Evolutionary conservation across 345 rosid genomes (phyloP), one percentile per base, ranked within the genome.

Genomic region (Carallia brachiata): DNA sequence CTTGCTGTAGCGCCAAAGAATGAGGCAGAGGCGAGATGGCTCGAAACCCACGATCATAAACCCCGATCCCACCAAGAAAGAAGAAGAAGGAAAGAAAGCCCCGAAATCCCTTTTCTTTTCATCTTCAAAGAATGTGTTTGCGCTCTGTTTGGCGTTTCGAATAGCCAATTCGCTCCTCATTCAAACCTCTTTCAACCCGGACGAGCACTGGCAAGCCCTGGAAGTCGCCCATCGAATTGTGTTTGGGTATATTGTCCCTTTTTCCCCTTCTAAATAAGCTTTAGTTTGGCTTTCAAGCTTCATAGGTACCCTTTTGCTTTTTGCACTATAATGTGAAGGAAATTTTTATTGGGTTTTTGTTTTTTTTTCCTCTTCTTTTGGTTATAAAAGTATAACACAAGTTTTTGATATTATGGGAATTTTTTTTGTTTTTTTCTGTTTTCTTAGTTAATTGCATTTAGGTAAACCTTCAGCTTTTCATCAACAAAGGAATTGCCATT

Each of bases 181-280:
- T 62, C 94, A 92, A 69, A 85, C 97, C 12, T 89, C 89, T 82
- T 92, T 92, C 89, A 87, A 90, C 75, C 98, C 97, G 7, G 99
- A 95, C 73, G 98, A 95, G 73, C 96, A 95, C 72, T 92, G 96
- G 98, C 96, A 95, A 71, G 81, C 92, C 66, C 96, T 92, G 52
- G 98, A 95, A 84, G 96, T 95, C 39, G 93, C 92, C 9, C 97
- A 86, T 64, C 89, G 82, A 39, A 76, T 83, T 50, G 88, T 78
- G 2, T 92, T 94, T 23, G 99, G 97, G 97, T 90, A 86, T 82
- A 16, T 39, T 4, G 6, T 17, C 6, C 32, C 50, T 61, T 50
- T 32, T 7, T 31, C 6, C 8, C 50, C 50, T 4, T 10, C 50
- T 44, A 13, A 44, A 44, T 3, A 10, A 0, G 16, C 50, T 13